Percentiles rank a stretch among this genome's conserved stretches.
phyloP scores from a whole-genome alignment of 805 yeast genomes.

The Metschnikowia lochheadii region DNA sequence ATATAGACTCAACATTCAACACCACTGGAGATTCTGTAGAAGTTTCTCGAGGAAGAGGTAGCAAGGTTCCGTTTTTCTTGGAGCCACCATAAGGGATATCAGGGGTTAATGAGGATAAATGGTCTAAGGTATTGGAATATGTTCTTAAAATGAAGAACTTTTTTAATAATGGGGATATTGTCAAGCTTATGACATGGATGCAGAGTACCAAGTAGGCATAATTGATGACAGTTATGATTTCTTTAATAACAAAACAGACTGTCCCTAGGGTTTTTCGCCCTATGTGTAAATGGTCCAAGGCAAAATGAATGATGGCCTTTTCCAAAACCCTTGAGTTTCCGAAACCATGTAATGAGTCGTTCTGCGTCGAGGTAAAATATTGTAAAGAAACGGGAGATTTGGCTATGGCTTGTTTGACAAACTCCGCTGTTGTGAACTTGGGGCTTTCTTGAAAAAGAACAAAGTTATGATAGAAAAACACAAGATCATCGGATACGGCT shows the following conservation, averaged over 20 bases:
- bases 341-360: not conserved
- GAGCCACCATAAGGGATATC: conserved; percentile 18
- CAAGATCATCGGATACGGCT: not conserved
- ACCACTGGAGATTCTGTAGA: conserved; percentile 13
- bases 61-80: conserved; percentile 8
- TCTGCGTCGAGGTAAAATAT: not conserved
- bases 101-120: conserved; percentile 20
- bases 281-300: conserved; percentile 5
- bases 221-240: conserved; percentile 12
- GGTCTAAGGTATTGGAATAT: conserved; percentile 21
- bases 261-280: conserved; percentile 4
- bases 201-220: conserved; percentile 23
- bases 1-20: conserved; percentile 14
- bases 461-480: conserved; percentile 2
- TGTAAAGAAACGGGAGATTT: conserved; percentile 4
- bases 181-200: conserved; percentile 24
- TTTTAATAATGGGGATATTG: conserved; percentile 17
- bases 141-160: conserved; percentile 16
- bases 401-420: not conserved
- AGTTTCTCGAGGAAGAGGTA: conserved; percentile 9
- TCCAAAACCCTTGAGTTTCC: not conserved
- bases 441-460: not conserved
- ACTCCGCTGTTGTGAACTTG: not conserved
- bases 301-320: not conserved
- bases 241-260: conserved; percentile 12